Evolutionary conservation across 352 stramenopile species (phyloP).

Genomic region (Phytophthora podocarpi): DNA sequence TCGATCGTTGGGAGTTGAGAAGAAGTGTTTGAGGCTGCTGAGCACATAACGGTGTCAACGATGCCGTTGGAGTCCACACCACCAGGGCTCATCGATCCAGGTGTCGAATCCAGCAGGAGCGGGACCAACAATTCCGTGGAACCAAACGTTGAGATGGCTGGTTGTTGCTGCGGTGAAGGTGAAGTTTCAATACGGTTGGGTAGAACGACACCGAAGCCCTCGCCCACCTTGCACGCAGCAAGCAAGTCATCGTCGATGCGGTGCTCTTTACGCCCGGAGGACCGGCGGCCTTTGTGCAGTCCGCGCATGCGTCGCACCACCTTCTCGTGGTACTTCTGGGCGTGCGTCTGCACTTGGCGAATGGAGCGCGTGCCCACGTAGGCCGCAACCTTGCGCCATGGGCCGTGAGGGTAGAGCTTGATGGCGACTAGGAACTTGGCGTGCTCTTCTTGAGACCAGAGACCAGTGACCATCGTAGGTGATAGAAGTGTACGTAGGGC

Average conservation of each 20-base stretch:
- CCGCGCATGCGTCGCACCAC: slow-evolving; percentile 49
- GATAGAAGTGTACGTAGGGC: slow-evolving; percentile 24
- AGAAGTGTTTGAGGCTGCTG: not conserved
- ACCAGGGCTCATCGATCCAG: slow-evolving; percentile 25
- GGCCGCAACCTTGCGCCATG: slow-evolving; percentile 56
- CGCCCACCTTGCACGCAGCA: slow-evolving; percentile 38
- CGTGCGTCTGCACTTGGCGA: slow-evolving; percentile 72
- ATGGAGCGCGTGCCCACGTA: slow-evolving; percentile 57
- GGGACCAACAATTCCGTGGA: slow-evolving; percentile 17
- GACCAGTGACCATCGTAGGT: slow-evolving; percentile 32
- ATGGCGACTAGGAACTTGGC: slow-evolving; percentile 60
- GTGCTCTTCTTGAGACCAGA: slow-evolving; percentile 67
- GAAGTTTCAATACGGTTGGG: slow-evolving; percentile 5
- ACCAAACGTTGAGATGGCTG: not conserved
- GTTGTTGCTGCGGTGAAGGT: not conserved
- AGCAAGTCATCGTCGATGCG: slow-evolving; percentile 47
- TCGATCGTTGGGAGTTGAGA: slow-evolving; percentile 51
- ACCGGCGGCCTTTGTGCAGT: slow-evolving; percentile 49
- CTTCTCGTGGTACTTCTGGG: slow-evolving; percentile 71
- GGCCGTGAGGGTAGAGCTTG: slow-evolving; percentile 51
- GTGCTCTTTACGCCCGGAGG: slow-evolving; percentile 40
- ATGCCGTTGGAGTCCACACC: slow-evolving; percentile 29
- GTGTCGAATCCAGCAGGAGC: slow-evolving; percentile 19
- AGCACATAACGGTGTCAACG: not conserved
- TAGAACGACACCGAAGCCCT: slow-evolving; percentile 36